These are phyloP conservation scores for Coniella vitis DNA, from an alignment of 2,329 filamentous ascomycete species.

Conservation along the genomic window DNA sequence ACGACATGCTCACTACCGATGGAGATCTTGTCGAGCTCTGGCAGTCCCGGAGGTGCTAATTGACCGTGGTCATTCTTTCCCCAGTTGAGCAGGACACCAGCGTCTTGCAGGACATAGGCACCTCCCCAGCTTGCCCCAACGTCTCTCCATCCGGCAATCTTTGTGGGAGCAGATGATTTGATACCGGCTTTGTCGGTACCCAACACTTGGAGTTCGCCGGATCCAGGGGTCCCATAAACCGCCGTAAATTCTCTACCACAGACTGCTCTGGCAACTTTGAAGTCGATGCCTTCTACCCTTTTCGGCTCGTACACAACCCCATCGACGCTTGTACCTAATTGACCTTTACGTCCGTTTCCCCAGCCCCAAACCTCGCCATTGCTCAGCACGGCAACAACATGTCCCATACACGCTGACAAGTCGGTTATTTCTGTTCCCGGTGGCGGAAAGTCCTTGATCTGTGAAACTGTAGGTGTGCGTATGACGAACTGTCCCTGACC, in stretches of 20 bases:
- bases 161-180: constrained; percentile 46
- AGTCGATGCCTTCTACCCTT: constrained; percentile 51
- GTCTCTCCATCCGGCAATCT: constrained; percentile 54
- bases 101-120: constrained; percentile 60
- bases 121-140: constrained; percentile 78
- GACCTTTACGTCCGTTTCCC: constrained; percentile 81
- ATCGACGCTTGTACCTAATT: constrained; percentile 56
- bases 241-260: constrained; percentile 86
- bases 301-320: constrained; percentile 52
- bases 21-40: constrained; percentile 56
- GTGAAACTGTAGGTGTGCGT: constrained; percentile 38
- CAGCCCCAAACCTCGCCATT: constrained; percentile 80
- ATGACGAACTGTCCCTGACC: constrained; percentile 52
- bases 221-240: constrained; percentile 48
- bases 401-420: constrained; percentile 68
- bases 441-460: constrained; percentile 58
- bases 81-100: constrained; percentile 63
- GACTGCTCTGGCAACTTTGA: constrained; percentile 58
- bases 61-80: constrained; percentile 84
- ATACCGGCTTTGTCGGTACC: constrained; percentile 72
- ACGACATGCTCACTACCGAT: constrained; percentile 89
- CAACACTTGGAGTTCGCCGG: constrained; percentile 58
- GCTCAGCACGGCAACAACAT: constrained; percentile 65
- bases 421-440: constrained; percentile 49
- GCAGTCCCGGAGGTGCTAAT: constrained; percentile 57